These are phyloP conservation scores for Myriosclerotinia curreyana DNA, from an alignment of 2,329 filamentous ascomycete genomes.

Conservation along the genomic window DNA sequence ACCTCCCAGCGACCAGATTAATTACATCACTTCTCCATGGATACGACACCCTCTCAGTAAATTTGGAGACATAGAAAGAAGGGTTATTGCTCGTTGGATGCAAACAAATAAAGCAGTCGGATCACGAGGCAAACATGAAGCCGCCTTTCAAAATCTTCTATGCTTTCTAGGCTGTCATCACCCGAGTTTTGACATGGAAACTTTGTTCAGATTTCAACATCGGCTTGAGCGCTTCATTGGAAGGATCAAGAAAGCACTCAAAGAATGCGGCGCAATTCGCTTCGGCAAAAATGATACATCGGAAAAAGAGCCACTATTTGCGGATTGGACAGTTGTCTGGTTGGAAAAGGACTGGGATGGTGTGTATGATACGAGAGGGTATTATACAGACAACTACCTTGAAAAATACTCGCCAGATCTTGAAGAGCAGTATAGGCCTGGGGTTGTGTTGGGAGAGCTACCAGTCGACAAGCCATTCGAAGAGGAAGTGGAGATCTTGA, in stretches of 20 bases:
- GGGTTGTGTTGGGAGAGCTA: background rate
- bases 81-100: background rate
- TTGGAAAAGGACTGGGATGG: slow-evolving; percentile 13
- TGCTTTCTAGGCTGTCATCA: background rate
- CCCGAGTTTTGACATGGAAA: slow-evolving; percentile 6
- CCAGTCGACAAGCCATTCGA: background rate
- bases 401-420: background rate
- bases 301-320: background rate
- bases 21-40: too few species aligned
- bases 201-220: background rate
- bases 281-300: background rate
- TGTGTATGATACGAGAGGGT: background rate
- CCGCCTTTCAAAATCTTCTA: background rate
- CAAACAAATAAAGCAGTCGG: background rate
- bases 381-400: background rate
- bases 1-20: background rate
- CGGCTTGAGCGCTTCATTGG: background rate
- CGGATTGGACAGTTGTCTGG: slow-evolving; percentile 12
- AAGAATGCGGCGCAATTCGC: background rate
- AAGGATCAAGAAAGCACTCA: slow-evolving; percentile 1
- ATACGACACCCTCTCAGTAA: background rate
- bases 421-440: background rate
- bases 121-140: background rate
- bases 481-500: background rate
- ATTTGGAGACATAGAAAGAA: background rate